Evolutionary conservation across 371 early-diverging fungal species (phyloP), one percentile per base, ranked within the genome.

Genomic region (Apophysomyces ossiformis): DNA sequence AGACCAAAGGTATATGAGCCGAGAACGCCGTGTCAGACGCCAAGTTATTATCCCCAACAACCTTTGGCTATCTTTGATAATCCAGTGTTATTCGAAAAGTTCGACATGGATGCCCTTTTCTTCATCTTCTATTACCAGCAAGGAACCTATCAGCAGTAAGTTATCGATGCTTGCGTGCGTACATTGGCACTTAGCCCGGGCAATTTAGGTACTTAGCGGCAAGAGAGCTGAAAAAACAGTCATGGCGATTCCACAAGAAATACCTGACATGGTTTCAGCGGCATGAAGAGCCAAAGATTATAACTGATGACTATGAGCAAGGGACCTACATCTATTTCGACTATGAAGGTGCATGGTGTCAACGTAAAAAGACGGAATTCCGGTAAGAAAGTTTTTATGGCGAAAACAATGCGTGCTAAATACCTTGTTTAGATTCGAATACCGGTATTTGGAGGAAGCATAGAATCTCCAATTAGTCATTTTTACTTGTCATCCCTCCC

Each of bases 271-370:
- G 99, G 99, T 99, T 99, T 86, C 99, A 99, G 74, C 91, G 99
- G 21, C 95, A 95, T 70, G 97, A 98, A 70, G 99, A 99, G 78
- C 99, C 99, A 21, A 93, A 90, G 71, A 86, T 90, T 18, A 97
- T 99, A 62, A 99, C 96, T 15, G 97, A 98, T 60, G 96, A 98
- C 73, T 99, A 95, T 85, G 99, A 99, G 77, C 93, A 95, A 77
- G 99, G 99, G 16, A 96, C 98, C 7, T 99, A 98, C 74, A 88
- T 99, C 56, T 99, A 98, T 82, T 99, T 99, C 84, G 99, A 99
- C 76, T 99, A 96, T 74, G 99, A 99, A 72, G 95, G 93, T 13
- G 90, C 95, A 43, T 99, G 99, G 99, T 94, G 94, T 74, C 98
- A 96, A 74, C 88, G 97, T 66, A 99, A 97, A 76, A 99, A 99